Conservation (phyloP, 2,329 filamentous ascomycete genomes). For the Harringtonia lauricola region DNA sequence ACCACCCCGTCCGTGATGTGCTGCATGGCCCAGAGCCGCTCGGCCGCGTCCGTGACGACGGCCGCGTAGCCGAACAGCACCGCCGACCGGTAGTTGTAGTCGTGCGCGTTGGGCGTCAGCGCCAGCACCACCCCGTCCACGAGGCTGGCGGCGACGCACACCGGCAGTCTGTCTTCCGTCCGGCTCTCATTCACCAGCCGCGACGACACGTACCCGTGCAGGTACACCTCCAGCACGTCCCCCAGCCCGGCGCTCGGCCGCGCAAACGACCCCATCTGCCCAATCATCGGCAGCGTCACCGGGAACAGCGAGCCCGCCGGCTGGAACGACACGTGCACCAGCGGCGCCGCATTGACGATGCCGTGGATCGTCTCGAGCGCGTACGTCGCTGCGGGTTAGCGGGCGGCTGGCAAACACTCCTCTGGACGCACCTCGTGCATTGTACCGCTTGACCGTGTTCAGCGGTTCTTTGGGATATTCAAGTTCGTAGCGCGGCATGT, state of each 20-base stretch:
- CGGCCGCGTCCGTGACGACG: conserved; percentile 53
- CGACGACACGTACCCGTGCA: conserved; percentile 75
- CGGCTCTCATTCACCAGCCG: conserved; percentile 61
- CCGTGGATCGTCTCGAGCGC: conserved; percentile 60
- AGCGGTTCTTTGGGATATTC: conserved; percentile 52
- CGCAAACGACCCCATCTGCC: conserved; percentile 64
- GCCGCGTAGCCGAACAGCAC: conserved; percentile 65
- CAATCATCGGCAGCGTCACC: conserved; percentile 74
- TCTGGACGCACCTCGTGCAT: conserved; percentile 42
- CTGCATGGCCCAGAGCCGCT: conserved; percentile 70
- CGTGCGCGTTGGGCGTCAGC: conserved; percentile 70
- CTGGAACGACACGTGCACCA: conserved; percentile 73
- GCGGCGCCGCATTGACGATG: conserved; percentile 62
- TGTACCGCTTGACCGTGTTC: conserved; percentile 58
- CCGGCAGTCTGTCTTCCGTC: conserved; percentile 35
- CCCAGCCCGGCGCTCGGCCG: conserved; percentile 46
- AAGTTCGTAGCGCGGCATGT: conserved; percentile 32
- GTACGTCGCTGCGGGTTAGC: conserved; percentile 46
- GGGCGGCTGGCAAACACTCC: neutral
- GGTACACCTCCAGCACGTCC: conserved; percentile 63
- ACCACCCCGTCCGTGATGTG: conserved; percentile 68
- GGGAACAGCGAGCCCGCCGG: conserved; percentile 57
- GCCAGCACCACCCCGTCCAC: conserved; percentile 72
- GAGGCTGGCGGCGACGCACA: conserved; percentile 62
- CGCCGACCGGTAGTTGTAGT: conserved; percentile 78